A percentile compares a stretch with the other conserved stretches of the same genome.
These are phyloP conservation scores for Mercurialis annua DNA, from an alignment of 345 rosid genomes.

Conservation along the genomic window DNA sequence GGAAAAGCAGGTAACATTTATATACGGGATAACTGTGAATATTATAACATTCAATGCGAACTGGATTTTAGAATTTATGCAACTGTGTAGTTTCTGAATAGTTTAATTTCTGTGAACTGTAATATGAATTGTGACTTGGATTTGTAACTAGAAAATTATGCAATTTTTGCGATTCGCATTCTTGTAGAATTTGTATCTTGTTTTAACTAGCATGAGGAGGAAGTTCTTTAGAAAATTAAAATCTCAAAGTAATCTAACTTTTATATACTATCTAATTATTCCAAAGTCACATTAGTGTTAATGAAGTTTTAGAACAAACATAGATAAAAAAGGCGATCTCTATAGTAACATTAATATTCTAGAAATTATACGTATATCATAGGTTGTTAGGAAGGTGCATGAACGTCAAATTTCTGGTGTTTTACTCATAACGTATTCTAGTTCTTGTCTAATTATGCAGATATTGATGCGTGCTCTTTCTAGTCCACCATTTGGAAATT, in stretches of 20 bases:
- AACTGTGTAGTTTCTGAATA: neutral
- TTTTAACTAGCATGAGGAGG: neutral
- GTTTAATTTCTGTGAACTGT: neutral
- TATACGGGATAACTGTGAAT: neutral
- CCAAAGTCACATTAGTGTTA: neutral
- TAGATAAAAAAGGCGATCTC: neutral
- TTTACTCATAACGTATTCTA: neutral
- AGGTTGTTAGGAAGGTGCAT: neutral
- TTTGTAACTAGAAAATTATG: neutral
- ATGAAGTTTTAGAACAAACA: neutral
- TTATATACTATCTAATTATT: neutral
- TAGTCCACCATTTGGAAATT: slow-evolving; percentile 65
- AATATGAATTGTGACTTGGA: neutral
- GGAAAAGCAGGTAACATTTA: slow-evolving; percentile 64
- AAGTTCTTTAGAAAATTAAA: neutral
- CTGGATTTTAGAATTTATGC: neutral
- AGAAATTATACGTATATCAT: too few species aligned
- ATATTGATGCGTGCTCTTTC: slow-evolving; percentile 74
- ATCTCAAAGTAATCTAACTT: neutral
- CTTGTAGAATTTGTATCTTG: neutral
- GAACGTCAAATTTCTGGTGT: slow-evolving; percentile 1
- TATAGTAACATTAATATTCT: neutral
- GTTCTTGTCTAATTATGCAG: slow-evolving; percentile 40
- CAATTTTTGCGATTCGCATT: neutral
- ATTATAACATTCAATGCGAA: neutral